A percentile compares a stretch with the other conserved stretches of the same genome.
phyloP scores from a whole-genome alignment of 2,329 filamentous ascomycete species.

The Ophiostoma himal-ulmi region DNA sequence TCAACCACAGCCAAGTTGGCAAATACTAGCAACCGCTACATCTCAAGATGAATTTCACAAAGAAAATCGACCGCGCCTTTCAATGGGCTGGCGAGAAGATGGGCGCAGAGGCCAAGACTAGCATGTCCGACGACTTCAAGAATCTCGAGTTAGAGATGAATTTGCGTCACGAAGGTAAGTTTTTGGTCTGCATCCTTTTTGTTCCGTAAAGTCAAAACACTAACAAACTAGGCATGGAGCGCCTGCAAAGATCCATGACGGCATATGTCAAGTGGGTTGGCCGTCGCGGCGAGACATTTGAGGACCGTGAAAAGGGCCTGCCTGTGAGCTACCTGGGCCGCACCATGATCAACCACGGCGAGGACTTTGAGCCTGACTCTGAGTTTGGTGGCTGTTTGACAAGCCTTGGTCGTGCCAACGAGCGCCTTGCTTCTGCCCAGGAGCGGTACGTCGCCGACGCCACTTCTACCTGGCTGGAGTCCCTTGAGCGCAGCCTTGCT shows the following conservation, averaged over 20 bases:
- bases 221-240: slow-evolving; percentile 63
- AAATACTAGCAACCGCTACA: neutral
- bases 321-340: slow-evolving; percentile 74
- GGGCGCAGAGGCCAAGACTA: slow-evolving; percentile 83
- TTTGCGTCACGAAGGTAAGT: slow-evolving; percentile 75
- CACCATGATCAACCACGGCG: slow-evolving; percentile 81
- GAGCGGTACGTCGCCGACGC: slow-evolving; percentile 74
- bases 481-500: slow-evolving; percentile 78
- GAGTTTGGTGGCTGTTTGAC: slow-evolving; percentile 85
- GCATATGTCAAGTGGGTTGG: slow-evolving; percentile 82
- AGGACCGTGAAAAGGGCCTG: slow-evolving; percentile 81
- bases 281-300: slow-evolving; percentile 69
- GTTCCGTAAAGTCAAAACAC: neutral
- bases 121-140: slow-evolving; percentile 85
- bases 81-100: slow-evolving; percentile 98
- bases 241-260: slow-evolving; percentile 78
- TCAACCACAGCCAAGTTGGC: neutral
- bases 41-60: slow-evolving; percentile 53
- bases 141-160: slow-evolving; percentile 84
- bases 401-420: slow-evolving; percentile 76
- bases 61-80: slow-evolving; percentile 91
- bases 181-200: neutral
- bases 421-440: slow-evolving; percentile 78
- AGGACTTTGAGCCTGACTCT: slow-evolving; percentile 86
- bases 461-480: slow-evolving; percentile 81